These are phyloP conservation scores for Amanita molliuscula DNA, from an alignment of 768 basidiomycete species.

Conservation along the genomic window DNA sequence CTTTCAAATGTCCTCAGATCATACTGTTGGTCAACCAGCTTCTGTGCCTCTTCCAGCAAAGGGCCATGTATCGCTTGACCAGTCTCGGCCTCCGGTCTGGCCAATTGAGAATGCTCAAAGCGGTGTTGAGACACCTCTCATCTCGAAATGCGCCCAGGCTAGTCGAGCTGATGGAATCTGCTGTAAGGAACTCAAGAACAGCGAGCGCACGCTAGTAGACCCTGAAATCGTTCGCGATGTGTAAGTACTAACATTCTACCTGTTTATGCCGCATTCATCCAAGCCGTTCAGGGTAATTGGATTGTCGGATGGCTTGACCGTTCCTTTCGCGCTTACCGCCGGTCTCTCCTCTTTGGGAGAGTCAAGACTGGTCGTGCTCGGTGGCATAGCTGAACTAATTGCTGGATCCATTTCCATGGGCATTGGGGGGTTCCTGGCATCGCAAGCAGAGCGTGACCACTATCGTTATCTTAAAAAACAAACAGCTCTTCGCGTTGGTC, in stretches of 20 bases:
- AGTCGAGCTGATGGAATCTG: slow-evolving; percentile 57
- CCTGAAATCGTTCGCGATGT: slow-evolving; percentile 84
- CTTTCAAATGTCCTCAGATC: slow-evolving; percentile 8
- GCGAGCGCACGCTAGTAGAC: slow-evolving; percentile 73
- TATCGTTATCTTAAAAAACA: slow-evolving; percentile 71
- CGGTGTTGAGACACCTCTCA: slow-evolving; percentile 31
- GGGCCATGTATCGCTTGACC: slow-evolving; percentile 11
- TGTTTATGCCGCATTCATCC: not conserved
- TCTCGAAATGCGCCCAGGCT: slow-evolving; percentile 48
- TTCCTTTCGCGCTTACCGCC: slow-evolving; percentile 86
- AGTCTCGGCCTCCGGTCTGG: slow-evolving; percentile 53
- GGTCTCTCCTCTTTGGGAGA: slow-evolving; percentile 85
- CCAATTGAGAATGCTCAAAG: slow-evolving; percentile 35
- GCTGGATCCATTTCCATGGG: slow-evolving; percentile 98
- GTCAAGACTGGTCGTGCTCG: slow-evolving; percentile 85
- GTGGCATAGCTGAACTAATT: slow-evolving; percentile 91
- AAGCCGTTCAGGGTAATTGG: slow-evolving; percentile 59
- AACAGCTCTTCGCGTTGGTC: slow-evolving; percentile 72
- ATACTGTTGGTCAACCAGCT: slow-evolving; percentile 14
- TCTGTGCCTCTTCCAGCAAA: slow-evolving; percentile 25
- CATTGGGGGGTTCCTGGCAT: slow-evolving; percentile 94
- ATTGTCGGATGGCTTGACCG: slow-evolving; percentile 84
- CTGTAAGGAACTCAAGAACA: slow-evolving; percentile 82
- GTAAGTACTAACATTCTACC: slow-evolving; percentile 31
- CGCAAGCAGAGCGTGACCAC: slow-evolving; percentile 94